Evolutionary conservation across 495 filamentous ascomycete genomes (phyloP).

Genomic region (Penicillium daleae): DNA sequence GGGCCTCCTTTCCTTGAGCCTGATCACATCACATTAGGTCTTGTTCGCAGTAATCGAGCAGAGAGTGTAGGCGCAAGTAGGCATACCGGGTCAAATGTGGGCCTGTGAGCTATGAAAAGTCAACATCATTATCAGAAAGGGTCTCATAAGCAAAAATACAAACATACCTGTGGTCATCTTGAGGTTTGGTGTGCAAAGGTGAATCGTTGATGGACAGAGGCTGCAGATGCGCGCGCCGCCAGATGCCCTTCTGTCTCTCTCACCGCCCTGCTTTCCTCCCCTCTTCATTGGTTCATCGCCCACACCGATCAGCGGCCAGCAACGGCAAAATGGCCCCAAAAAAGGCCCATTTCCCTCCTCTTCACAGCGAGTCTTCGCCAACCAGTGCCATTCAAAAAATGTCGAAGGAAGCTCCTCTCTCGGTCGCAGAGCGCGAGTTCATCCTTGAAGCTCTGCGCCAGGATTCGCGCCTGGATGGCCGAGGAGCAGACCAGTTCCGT

Average conservation of each 20-base stretch:
- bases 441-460: conserved; percentile 75
- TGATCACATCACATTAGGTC: conserved; percentile 39
- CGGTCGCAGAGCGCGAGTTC: conserved; percentile 77
- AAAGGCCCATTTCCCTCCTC: conserved; percentile 30
- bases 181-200: conserved; percentile 4
- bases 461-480: conserved; percentile 79
- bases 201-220: conserved; percentile 3
- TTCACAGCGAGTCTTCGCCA: conserved; percentile 19
- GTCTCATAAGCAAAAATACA: background rate
- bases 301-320: conserved; percentile 5
- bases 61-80: conserved; percentile 23
- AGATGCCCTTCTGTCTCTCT: background rate
- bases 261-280: conserved; percentile 10
- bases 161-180: conserved; percentile 70
- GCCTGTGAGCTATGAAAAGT: conserved; percentile 65
- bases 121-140: conserved; percentile 20
- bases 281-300: conserved; percentile 11
- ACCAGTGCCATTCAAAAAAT: conserved; percentile 51
- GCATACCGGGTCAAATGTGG: conserved; percentile 89
- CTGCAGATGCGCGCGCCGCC: conserved; percentile 10
- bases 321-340: conserved; percentile 30
- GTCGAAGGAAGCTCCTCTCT: conserved; percentile 87
- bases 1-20: conserved; percentile 94
- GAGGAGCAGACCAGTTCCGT: conserved; percentile 76
- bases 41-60: background rate